A percentile compares a stretch with the other conserved stretches of the same genome.
Evolutionary conservation across 1,139 yeast species (phyloP).

Genomic region (Oligophagozyma castellii): DNA sequence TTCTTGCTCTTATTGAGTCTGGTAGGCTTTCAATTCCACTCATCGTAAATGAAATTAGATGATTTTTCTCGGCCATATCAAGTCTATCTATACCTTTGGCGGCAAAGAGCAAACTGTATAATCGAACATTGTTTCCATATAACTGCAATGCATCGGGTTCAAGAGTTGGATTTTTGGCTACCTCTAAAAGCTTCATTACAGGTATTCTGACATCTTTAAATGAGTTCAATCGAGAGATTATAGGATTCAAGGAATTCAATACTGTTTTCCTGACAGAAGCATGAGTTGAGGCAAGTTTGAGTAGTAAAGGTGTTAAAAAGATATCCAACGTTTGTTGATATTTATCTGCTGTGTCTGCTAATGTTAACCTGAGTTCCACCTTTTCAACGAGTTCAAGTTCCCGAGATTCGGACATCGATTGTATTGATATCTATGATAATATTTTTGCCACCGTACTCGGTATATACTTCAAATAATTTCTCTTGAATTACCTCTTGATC

Average conservation of each 20-base stretch:
- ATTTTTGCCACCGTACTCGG: too few relatives aligned
- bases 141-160: conserved; percentile 21
- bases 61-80: conserved; percentile 21
- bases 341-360: conserved; percentile 57
- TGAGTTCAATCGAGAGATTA: conserved; percentile 54
- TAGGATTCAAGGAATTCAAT: conserved; percentile 49
- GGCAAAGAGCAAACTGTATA: conserved; percentile 54
- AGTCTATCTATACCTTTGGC: conserved; percentile 52
- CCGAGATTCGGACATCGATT: conserved; percentile 26
- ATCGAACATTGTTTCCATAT: conserved; percentile 41
- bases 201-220: conserved; percentile 48
- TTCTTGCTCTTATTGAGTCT: conserved; percentile 37
- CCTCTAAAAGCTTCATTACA: conserved; percentile 43
- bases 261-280: conserved; percentile 56
- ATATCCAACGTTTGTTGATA: conserved; percentile 45
- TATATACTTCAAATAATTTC: too few relatives aligned
- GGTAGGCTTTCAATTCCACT: conserved; percentile 31
- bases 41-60: conserved; percentile 37
- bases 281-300: conserved; percentile 67
- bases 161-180: conserved; percentile 43
- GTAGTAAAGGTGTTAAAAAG: conserved; percentile 63
- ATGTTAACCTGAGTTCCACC: conserved; percentile 74
- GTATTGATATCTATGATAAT: neutral
- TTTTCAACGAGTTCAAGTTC: conserved; percentile 51
- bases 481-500: too few relatives aligned